Conservation (phyloP, 2,329 filamentous ascomycete genomes). For the Venturia asperata region DNA sequence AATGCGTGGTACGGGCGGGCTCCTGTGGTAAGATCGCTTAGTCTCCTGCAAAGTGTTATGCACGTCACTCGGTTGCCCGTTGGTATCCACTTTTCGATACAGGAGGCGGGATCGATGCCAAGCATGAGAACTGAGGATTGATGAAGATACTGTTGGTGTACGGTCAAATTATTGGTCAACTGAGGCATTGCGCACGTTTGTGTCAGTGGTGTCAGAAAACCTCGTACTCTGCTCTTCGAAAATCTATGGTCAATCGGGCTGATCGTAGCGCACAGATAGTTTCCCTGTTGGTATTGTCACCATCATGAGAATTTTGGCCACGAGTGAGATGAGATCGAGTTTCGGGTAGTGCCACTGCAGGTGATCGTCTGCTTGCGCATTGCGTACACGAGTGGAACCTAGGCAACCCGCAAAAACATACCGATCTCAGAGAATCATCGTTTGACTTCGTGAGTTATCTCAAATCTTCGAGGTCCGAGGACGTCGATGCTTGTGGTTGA, state of each 20-base stretch:
- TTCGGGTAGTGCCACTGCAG: conserved; percentile 5
- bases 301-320: background rate
- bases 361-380: background rate
- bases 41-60: no score
- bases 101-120: background rate
- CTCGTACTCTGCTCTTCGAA: background rate
- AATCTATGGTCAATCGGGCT: background rate
- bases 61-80: background rate
- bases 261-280: background rate
- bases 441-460: background rate
- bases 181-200: background rate
- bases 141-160: background rate
- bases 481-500: background rate
- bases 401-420: background rate
- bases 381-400: background rate
- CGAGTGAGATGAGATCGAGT: background rate
- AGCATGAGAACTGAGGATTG: background rate
- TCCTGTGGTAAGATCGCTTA: no score
- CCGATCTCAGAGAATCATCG: background rate
- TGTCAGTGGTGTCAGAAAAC: background rate
- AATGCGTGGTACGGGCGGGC: no score
- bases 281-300: background rate
- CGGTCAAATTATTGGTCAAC: background rate
- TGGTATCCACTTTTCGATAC: background rate
- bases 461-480: background rate